Conservation (phyloP, 805 yeast genomes). For the Saccharomyces mikatae region DNA sequence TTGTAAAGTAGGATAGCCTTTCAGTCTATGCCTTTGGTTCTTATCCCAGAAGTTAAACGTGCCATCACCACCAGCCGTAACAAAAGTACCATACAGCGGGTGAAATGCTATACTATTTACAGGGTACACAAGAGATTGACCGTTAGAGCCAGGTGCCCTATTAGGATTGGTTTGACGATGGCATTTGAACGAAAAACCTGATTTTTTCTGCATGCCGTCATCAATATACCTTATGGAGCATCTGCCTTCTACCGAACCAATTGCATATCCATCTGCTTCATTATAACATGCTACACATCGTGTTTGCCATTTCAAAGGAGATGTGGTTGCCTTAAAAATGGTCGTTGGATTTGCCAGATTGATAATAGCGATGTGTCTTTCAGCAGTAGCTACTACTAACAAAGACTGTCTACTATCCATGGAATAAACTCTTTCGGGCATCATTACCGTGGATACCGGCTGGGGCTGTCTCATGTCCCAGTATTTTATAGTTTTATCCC, state of each 20-base stretch:
- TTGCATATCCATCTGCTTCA: slow-evolving; percentile 86
- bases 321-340: slow-evolving; percentile 61
- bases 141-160: slow-evolving; percentile 40
- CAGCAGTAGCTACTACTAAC: slow-evolving; percentile 91
- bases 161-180: slow-evolving; percentile 57
- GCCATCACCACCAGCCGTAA: slow-evolving; percentile 94
- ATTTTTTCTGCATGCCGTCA: slow-evolving; percentile 61
- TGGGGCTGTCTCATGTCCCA: slow-evolving; percentile 88
- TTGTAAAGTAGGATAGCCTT: slow-evolving; percentile 62
- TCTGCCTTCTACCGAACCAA: slow-evolving; percentile 91
- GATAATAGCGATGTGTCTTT: slow-evolving; percentile 67
- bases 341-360: slow-evolving; percentile 77
- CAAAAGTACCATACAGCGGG: slow-evolving; percentile 83
- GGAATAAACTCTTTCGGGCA: slow-evolving; percentile 87
- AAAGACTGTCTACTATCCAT: slow-evolving; percentile 79
- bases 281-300: slow-evolving; percentile 76
- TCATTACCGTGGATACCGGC: slow-evolving; percentile 69
- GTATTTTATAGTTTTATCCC: slow-evolving; percentile 91
- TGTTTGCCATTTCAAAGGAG: slow-evolving; percentile 88
- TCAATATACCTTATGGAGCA: slow-evolving; percentile 91
- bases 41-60: slow-evolving; percentile 93
- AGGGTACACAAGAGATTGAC: slow-evolving; percentile 65
- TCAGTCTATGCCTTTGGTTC: slow-evolving; percentile 79
- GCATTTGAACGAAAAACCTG: slow-evolving; percentile 87
- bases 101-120: slow-evolving; percentile 79